phyloP scores from a whole-genome alignment of 345 rosid genomes.

The Noccaea caerulescens region DNA sequence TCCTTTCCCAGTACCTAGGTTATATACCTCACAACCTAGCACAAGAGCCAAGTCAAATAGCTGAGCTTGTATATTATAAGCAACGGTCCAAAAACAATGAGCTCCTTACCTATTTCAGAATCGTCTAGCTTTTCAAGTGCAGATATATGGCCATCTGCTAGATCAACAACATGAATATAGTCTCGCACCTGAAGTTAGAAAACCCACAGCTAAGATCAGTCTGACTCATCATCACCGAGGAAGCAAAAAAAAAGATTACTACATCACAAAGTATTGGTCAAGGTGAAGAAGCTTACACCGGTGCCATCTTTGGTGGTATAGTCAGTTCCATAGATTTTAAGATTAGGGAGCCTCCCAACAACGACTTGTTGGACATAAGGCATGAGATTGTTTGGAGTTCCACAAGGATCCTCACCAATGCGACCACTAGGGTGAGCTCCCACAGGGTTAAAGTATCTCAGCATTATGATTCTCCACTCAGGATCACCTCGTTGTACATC shows the following conservation, averaged over 20 bases:
- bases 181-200: slow-evolving; percentile 74
- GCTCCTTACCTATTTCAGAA: slow-evolving; percentile 61
- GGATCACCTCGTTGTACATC: slow-evolving; percentile 71
- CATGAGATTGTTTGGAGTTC: slow-evolving; percentile 98
- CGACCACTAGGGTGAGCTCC: slow-evolving; percentile 95
- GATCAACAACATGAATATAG: slow-evolving; percentile 91
- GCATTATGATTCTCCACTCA: slow-evolving; percentile 89
- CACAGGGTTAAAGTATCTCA: slow-evolving; percentile 96
- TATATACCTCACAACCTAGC: slow-evolving; percentile 91
- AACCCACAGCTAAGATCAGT: slow-evolving; percentile 20
- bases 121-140: slow-evolving; percentile 76
- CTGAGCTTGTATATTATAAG: neutral
- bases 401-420: slow-evolving; percentile 97
- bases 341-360: slow-evolving; percentile 82
- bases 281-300: slow-evolving; percentile 64
- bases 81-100: neutral
- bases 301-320: slow-evolving; percentile 93
- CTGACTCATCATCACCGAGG: neutral
- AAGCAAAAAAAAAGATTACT: neutral
- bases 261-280: slow-evolving; percentile 10
- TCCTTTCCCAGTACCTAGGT: slow-evolving; percentile 96
- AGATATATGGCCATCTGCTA: slow-evolving; percentile 95
- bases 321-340: slow-evolving; percentile 85
- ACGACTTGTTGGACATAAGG: slow-evolving; percentile 98
- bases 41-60: slow-evolving; percentile 15